phyloP scores from a whole-genome alignment of 805 yeast species.

The Priceomyces medius region DNA sequence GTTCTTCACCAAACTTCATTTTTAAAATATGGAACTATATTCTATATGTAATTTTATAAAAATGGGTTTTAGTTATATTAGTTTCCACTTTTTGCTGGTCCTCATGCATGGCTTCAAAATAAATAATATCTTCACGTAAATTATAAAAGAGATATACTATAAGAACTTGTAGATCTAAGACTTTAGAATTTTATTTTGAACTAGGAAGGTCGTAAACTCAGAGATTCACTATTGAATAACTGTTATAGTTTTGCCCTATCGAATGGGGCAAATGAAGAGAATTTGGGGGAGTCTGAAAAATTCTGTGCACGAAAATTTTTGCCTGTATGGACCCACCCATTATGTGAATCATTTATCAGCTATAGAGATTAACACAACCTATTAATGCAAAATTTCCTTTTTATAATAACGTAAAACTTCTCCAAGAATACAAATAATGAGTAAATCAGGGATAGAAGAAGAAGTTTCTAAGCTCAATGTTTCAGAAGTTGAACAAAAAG shows the following conservation, averaged over 20 bases:
- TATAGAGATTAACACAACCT: too few species aligned
- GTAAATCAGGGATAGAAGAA: constrained; percentile 13
- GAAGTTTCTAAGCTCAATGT: constrained; percentile 13
- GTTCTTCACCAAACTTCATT: constrained; percentile 98
- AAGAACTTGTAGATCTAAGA: too few species aligned
- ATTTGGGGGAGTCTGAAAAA: background rate
- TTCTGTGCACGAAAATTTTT: background rate
- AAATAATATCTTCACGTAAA: constrained; percentile 23
- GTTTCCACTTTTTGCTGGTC: constrained; percentile 16
- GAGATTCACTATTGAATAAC: too few species aligned
- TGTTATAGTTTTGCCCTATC: too few species aligned
- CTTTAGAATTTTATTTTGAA: too few species aligned
- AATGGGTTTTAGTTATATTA: constrained; percentile 19
- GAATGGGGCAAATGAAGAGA: background rate
- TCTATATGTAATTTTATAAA: constrained; percentile 12
- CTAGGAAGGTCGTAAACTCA: too few species aligned
- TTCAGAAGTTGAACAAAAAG: constrained; percentile 31
- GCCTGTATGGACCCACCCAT: background rate
- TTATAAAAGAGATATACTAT: background rate
- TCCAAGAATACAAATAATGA: too few species aligned
- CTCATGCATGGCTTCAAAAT: constrained; percentile 28
- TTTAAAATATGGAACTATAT: constrained; percentile 45
- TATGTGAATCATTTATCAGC: too few species aligned
- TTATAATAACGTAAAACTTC: too few species aligned
- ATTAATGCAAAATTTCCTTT: too few species aligned